Evolutionary conservation across 495 filamentous ascomycete species (phyloP).

Genomic region (Hypoxylon trugodes): DNA sequence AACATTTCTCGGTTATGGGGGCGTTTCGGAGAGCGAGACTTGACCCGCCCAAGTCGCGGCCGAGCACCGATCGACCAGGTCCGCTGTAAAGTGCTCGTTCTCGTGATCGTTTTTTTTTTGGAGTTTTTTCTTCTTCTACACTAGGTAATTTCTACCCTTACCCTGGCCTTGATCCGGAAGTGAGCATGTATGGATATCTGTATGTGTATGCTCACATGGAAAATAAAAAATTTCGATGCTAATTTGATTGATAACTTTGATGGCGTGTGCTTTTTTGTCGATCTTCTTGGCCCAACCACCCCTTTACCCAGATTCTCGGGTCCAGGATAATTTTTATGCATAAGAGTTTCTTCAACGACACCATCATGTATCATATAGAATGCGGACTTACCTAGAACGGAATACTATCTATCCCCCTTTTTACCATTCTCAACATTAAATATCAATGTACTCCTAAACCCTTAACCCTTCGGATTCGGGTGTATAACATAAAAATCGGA

Average conservation of each 20-base stretch:
- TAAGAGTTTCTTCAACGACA: background rate
- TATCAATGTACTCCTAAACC: no score
- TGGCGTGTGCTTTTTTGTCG: constrained; percentile 2
- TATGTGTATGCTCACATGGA: no score
- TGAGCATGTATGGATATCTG: no score
- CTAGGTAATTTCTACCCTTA: background rate
- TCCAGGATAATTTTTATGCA: constrained; percentile 18
- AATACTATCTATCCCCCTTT: background rate
- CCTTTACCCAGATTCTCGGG: constrained; percentile 25
- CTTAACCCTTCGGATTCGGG: constrained; percentile 17
- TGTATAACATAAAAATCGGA: constrained; percentile 31
- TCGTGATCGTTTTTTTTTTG: constrained; percentile 24
- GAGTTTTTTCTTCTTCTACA: constrained; percentile 5
- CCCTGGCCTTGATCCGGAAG: no score
- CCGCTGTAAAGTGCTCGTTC: constrained; percentile 4
- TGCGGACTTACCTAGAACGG: no score
- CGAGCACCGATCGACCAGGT: constrained; percentile 31
- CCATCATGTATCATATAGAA: background rate
- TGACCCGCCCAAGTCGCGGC: constrained; percentile 12
- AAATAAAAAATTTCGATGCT: background rate
- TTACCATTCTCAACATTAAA: background rate
- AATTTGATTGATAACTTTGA: constrained; percentile 3
- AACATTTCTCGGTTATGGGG: constrained; percentile 19
- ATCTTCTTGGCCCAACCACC: constrained; percentile 6
- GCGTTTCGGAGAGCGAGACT: constrained; percentile 29